Conservation (phyloP, 179 eudicot species). For the Silene noctiflora region DNA sequence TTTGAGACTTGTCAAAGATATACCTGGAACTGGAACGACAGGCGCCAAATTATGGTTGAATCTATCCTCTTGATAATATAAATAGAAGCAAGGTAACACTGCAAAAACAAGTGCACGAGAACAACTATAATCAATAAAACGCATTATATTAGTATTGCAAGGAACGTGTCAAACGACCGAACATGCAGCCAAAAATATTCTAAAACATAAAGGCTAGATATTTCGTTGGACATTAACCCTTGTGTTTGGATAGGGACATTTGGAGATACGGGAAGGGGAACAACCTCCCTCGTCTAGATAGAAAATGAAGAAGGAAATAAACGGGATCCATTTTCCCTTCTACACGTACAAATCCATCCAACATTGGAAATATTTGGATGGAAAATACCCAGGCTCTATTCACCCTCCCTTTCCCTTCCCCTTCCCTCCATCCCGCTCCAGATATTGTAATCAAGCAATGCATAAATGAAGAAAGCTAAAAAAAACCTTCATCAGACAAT, state of each 20-base stretch:
- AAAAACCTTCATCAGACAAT: not conserved
- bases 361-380: too few species aligned
- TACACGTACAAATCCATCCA: too few species aligned
- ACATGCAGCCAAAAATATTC: not conserved
- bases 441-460: too few species aligned
- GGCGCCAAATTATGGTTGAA: constrained; percentile 36
- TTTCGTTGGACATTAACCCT: not conserved
- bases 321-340: too few species aligned
- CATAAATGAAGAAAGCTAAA: not conserved
- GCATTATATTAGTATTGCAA: not conserved
- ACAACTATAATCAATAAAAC: too few species aligned
- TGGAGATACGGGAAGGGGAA: too few species aligned
- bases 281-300: too few species aligned
- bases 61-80: constrained; percentile 53
- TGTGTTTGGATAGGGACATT: too few species aligned
- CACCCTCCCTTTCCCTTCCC: too few species aligned
- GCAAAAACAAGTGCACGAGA: constrained; percentile 30
- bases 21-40: constrained; percentile 30
- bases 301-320: not conserved
- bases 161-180: not conserved
- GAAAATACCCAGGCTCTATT: too few species aligned
- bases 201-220: not conserved
- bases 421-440: too few species aligned
- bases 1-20: constrained; percentile 12
- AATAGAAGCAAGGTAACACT: constrained; percentile 88